Conservation (phyloP, 176 grass and related monocot species). For the bread wheat (Triticum aestivum) region IWGSC_CS_RefSeq_v2.1 NC_057796.1:90736589-90737088, state of each 20-base stretch:
- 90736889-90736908: too few species aligned
- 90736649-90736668: slow-evolving; percentile 45
- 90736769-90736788: too few species aligned
- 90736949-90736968: neutral
- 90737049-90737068: neutral
- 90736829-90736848: neutral
- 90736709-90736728: too few species aligned
- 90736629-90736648: slow-evolving; percentile 23
- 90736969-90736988: neutral
- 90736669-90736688: slow-evolving; percentile 29
- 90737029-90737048: neutral
- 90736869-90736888: neutral
- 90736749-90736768: slow-evolving; percentile 10
- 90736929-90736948: neutral
- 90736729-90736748: neutral
- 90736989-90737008: neutral
- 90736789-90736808: too few species aligned
- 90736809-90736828: neutral
- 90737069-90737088: neutral
- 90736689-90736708: neutral
- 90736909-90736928: neutral
- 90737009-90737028: neutral
- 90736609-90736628: slow-evolving; percentile 29
- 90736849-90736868: neutral
- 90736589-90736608: neutral